Conservation (phyloP, 2,329 filamentous ascomycete genomes). For the Botrytis tulipae region DNA sequence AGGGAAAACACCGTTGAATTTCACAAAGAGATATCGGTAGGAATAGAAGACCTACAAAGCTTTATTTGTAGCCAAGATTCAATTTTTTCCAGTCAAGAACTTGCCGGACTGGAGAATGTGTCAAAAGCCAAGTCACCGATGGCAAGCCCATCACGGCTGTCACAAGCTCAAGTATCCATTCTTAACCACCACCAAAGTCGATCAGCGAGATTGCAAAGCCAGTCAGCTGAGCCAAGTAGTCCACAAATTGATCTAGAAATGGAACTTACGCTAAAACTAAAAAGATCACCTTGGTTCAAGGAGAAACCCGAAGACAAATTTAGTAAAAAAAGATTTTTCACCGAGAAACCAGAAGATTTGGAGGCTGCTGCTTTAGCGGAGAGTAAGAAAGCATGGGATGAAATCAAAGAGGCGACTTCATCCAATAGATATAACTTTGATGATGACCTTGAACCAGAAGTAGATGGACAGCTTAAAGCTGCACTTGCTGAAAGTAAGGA, state of each 20-base stretch:
- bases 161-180: background rate
- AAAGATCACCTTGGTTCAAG: constrained; percentile 10
- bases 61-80: background rate
- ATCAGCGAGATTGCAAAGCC: background rate
- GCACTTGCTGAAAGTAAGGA: constrained; percentile 6
- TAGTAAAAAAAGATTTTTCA: constrained; percentile 27
- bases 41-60: background rate
- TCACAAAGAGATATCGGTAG: background rate
- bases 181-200: background rate
- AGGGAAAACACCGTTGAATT: background rate
- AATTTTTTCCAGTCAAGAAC: background rate
- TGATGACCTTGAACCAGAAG: background rate
- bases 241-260: background rate
- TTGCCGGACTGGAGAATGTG: background rate
- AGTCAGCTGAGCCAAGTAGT: background rate
- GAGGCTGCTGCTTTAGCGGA: constrained; percentile 29
- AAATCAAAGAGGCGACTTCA: constrained; percentile 3
- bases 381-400: constrained; percentile 21
- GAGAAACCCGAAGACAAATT: constrained; percentile 16
- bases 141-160: background rate
- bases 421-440: constrained; percentile 2
- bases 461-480: background rate
- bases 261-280: constrained; percentile 6
- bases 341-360: constrained; percentile 34
- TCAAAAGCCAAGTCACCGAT: background rate